A percentile compares a stretch with the other conserved stretches of the same genome.
Evolutionary conservation across 2,329 filamentous ascomycete genomes (phyloP).

Genomic region (Verticillium alfalfae): DNA sequence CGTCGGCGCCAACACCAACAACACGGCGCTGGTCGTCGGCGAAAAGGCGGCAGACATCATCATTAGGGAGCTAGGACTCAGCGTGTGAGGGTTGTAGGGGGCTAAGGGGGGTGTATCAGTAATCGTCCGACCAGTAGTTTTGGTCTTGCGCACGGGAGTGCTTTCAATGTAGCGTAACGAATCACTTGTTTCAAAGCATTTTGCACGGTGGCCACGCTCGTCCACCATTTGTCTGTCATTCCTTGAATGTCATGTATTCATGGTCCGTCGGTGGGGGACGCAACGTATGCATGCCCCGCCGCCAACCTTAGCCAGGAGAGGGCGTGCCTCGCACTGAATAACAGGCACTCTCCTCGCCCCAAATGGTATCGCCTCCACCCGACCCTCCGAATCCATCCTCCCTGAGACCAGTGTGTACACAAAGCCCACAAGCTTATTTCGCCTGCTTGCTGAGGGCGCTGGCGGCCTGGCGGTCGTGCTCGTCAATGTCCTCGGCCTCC

Average conservation of each 20-base stretch:
- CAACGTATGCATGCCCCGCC: not conserved
- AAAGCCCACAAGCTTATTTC: conserved; percentile 9
- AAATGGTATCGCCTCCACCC: not conserved
- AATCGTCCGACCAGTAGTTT: not conserved
- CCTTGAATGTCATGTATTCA: not conserved
- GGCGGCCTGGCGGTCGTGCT: conserved; percentile 71
- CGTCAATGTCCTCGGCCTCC: conserved; percentile 92
- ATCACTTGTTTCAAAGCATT: no score
- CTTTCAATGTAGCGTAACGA: no score
- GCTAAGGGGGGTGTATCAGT: not conserved
- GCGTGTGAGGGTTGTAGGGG: not conserved
- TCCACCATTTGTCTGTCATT: no score
- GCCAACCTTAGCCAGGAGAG: not conserved
- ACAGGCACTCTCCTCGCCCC: not conserved
- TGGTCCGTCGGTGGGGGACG: not conserved
- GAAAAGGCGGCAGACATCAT: conserved; percentile 40
- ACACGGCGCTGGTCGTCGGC: conserved; percentile 40
- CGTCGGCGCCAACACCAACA: conserved; percentile 42
- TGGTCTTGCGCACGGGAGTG: not conserved
- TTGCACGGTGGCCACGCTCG: no score
- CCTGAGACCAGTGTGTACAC: no score
- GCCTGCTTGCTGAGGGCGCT: conserved; percentile 22
- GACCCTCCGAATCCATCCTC: conserved; percentile 11
- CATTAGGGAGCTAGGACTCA: conserved; percentile 25
- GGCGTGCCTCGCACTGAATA: conserved; percentile 3